phyloP scores from a whole-genome alignment of 108 stramenopile species.

The Cylindrotheca fusiformis region DNA sequence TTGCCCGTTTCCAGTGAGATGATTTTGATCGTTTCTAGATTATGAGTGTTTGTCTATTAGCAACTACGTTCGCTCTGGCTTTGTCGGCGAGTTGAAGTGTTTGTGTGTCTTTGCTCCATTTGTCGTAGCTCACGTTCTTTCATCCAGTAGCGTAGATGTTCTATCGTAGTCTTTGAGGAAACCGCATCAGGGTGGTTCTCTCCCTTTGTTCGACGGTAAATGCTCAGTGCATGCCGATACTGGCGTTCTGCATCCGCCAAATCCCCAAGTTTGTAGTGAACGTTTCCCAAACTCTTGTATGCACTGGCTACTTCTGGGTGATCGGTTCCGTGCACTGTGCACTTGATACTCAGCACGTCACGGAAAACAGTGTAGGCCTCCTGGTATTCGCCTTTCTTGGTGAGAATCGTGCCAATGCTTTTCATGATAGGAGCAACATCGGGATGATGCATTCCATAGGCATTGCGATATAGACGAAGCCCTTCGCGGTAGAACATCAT shows the following conservation, averaged over 20 bases:
- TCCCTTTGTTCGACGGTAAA: slow-evolving; percentile 61
- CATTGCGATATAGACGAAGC: slow-evolving; percentile 70
- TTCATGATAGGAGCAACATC: slow-evolving; percentile 85
- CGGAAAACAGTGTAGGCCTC: slow-evolving; percentile 71
- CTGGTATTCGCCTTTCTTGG: slow-evolving; percentile 63
- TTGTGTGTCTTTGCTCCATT: slow-evolving; percentile 34
- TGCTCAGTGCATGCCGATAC: slow-evolving; percentile 72
- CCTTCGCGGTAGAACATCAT: slow-evolving; percentile 82
- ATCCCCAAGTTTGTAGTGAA: slow-evolving; percentile 82
- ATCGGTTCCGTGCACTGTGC: slow-evolving; percentile 54
- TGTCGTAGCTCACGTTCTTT: slow-evolving; percentile 46
- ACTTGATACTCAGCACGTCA: slow-evolving; percentile 73
- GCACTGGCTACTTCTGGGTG: slow-evolving; percentile 79
- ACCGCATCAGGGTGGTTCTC: slow-evolving; percentile 61
- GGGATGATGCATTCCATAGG: slow-evolving; percentile 76
- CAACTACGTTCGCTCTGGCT: slow-evolving; percentile 47
- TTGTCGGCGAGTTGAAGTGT: slow-evolving; percentile 2
- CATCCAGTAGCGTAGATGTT: slow-evolving; percentile 62
- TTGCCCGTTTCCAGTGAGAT: too few species aligned
- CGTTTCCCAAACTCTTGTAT: slow-evolving; percentile 78
- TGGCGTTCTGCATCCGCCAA: slow-evolving; percentile 66
- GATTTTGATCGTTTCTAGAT: too few species aligned
- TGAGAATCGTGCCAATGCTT: slow-evolving; percentile 72
- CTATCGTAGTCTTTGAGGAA: slow-evolving; percentile 54
- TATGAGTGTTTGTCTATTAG: too few species aligned